A percentile compares a stretch with the other conserved stretches of the same genome.
phyloP scores from a whole-genome alignment of 306 rosid species.

The Cucurbita pepo region DNA sequence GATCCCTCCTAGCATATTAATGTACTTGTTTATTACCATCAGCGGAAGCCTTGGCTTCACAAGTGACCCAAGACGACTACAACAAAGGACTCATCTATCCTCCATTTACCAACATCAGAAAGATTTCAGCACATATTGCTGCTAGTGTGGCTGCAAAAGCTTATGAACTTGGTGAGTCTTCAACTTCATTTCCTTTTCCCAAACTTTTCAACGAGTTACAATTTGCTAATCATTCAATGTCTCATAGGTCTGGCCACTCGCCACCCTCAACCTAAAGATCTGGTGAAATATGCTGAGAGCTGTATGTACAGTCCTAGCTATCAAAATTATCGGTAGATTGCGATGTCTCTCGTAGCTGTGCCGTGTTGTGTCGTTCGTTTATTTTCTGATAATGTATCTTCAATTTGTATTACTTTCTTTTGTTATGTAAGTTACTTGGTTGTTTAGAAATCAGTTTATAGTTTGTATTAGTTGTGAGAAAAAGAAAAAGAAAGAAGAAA shows the following conservation, averaged over 20 bases:
- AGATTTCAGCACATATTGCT: conserved; percentile 90
- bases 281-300: conserved; percentile 69
- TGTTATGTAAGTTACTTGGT: neutral
- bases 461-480: neutral
- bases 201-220: neutral
- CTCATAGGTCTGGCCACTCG: conserved; percentile 75
- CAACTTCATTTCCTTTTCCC: neutral
- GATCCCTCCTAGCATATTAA: neutral
- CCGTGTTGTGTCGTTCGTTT: neutral
- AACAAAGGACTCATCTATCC: conserved; percentile 84
- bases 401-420: neutral
- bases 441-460: neutral
- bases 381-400: neutral
- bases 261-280: conserved; percentile 76
- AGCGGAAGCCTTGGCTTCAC: conserved; percentile 89
- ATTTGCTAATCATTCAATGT: neutral
- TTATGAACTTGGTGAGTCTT: conserved; percentile 67
- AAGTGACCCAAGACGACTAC: conserved; percentile 49
- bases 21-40: conserved; percentile 16
- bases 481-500: neutral
- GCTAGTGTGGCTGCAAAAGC: conserved; percentile 81
- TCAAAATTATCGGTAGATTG: conserved; percentile 45
- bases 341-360: neutral
- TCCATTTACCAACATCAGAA: conserved; percentile 72
- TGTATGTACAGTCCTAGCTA: conserved; percentile 82